Percentiles rank a stretch among this genome's conserved stretches.
Conservation (phyloP, 345 rosid species). For the Xanthoceras sorbifolium region DNA sequence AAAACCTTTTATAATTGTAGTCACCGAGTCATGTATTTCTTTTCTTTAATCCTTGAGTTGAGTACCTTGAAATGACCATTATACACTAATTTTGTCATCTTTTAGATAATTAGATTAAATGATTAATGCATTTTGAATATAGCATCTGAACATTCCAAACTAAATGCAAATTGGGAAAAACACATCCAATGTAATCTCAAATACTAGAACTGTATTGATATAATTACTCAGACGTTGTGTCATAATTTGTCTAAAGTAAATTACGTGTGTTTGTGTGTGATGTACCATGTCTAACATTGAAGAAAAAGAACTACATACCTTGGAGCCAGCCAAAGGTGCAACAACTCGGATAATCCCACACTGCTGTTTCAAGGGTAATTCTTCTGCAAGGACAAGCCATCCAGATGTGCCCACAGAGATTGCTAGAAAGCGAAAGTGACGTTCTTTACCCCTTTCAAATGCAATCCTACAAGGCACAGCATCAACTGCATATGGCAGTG, state of each 20-base stretch:
- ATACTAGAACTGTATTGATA: background rate
- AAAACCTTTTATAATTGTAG: background rate
- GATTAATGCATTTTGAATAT: background rate
- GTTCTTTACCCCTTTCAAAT: slow-evolving; percentile 94
- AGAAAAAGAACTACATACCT: slow-evolving; percentile 44
- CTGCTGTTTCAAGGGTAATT: slow-evolving; percentile 59
- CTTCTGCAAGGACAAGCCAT: slow-evolving; percentile 89
- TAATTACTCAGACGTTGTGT: background rate
- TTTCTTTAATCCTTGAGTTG: background rate
- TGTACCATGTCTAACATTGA: slow-evolving; percentile 13
- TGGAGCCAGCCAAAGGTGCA: slow-evolving; percentile 87
- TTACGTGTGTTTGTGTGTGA: background rate
- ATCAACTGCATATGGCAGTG: slow-evolving; percentile 63
- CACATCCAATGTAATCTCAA: background rate
- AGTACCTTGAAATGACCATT: background rate
- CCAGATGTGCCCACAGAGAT: slow-evolving; percentile 68
- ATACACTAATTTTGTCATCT: background rate
- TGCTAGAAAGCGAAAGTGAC: slow-evolving; percentile 71
- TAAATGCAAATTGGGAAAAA: background rate
- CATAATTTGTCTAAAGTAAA: background rate
- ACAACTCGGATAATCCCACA: slow-evolving; percentile 69
- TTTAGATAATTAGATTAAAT: background rate
- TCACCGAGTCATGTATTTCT: background rate
- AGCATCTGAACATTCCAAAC: background rate
- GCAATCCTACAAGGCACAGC: slow-evolving; percentile 90